Base-by-base conservation (phyloP, 2,329 filamentous ascomycete genomes). In the Monosporascus sp. region DNA sequence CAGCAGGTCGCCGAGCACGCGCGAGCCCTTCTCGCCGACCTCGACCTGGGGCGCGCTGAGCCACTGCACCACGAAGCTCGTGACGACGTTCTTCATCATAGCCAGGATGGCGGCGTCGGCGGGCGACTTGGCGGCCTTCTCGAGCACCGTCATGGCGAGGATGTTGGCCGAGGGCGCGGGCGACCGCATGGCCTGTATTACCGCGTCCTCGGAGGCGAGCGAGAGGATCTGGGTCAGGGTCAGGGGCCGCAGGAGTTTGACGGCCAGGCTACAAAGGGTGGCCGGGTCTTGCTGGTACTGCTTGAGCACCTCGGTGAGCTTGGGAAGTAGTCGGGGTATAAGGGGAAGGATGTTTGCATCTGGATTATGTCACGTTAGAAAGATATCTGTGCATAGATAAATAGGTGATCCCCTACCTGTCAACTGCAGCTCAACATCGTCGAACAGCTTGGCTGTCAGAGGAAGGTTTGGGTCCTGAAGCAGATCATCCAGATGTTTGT, bases 391-490 rank as follows among this genome's bases (percentile, higher is more conserved):
- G 9, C 31, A 3, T 34, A 34, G 4, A 34, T 34, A 5, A 14
- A 5, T 34, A 34, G 9, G 31, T 5, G 31, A 14, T 14, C 31
- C 31, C 65, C 26, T 64, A 79, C 81, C 77, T 43, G 74, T 84
- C 17, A 86, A 70, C 62, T 85, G 81, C 4, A 85, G 74, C 60
- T 81, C 77, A 45, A 85, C 76, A 61, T 82, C 70, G 61, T 85
- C 83, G 54, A 86, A 79, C 2, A 85, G 71, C 59, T 77, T 78
- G 11, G 69, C 67, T 55, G 78, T 67, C 37, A 81, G 69, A 0
- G 71, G 64, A 1, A 73, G 65, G 0, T 69, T 68, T 19, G 76
- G 70, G 55, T 78, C 73, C 26, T 68, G 64, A 19, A 74, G 57
- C n/a, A 85, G 69, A 27, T 76, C 68, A 49, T 78, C 72, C 17